A percentile compares a stretch with the other conserved stretches of the same genome.
phyloP scores from a whole-genome alignment of 306 rosid species.

The Crataegus laevigata region DNA sequence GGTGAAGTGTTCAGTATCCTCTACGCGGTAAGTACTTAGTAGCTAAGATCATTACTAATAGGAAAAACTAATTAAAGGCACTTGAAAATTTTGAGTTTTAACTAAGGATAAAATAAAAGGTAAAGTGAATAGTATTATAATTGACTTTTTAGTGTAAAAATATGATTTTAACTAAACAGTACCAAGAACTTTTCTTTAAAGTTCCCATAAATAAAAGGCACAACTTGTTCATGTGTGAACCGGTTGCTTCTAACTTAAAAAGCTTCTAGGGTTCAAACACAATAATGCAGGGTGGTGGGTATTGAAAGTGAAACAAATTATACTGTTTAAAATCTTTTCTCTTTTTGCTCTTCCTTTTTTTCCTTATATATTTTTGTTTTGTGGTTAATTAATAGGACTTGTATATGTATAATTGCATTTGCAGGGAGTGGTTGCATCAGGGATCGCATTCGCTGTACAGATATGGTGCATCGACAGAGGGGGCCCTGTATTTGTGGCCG shows the following conservation, averaged over 20 bases:
- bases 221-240: slow-evolving; percentile 6
- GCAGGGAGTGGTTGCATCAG: slow-evolving; percentile 98
- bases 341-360: neutral
- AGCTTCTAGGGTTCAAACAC: neutral
- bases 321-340: neutral
- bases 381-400: no score
- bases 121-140: no score
- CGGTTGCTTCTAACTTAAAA: neutral
- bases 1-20: slow-evolving; percentile 75
- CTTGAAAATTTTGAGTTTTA: no score
- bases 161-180: no score
- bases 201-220: neutral
- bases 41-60: neutral
- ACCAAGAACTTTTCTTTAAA: no score
- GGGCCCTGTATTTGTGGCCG: slow-evolving; percentile 97
- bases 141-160: no score
- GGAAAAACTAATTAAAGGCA: no score
- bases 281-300: slow-evolving; percentile 8
- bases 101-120: no score
- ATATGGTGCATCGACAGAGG: slow-evolving; percentile 99
- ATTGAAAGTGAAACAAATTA: neutral
- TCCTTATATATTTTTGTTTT: neutral
- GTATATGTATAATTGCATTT: no score
- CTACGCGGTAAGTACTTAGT: slow-evolving; percentile 56
- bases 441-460: slow-evolving; percentile 97